phyloP scores from a whole-genome alignment of 768 basidiomycete genomes.

The Fistulinella prunicolor region DNA sequence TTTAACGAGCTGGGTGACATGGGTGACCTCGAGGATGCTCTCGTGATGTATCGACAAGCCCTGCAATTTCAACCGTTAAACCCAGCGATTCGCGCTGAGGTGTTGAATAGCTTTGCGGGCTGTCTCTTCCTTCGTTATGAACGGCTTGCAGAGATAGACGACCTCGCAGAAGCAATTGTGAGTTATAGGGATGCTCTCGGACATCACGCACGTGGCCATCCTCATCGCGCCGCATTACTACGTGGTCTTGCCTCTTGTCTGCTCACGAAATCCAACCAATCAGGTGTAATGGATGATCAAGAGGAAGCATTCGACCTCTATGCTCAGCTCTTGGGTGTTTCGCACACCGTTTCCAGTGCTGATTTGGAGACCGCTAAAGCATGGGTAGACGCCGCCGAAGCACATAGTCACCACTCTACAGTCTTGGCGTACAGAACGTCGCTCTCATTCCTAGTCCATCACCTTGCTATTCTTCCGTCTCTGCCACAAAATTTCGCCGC shows the following conservation, averaged over 20 bases:
- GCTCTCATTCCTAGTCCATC: constrained; percentile 4
- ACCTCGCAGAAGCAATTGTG: neutral
- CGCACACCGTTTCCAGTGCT: neutral
- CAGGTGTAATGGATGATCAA: neutral
- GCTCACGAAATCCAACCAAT: neutral
- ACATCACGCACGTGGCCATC: neutral
- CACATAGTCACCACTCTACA: constrained; percentile 1
- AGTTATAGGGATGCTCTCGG: neutral
- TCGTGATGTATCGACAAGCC: neutral
- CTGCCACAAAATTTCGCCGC: neutral
- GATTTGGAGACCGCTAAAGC: neutral
- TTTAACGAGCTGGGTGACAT: neutral
- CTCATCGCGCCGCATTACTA: neutral
- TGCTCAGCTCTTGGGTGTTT: neutral
- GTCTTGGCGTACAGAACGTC: constrained; percentile 11
- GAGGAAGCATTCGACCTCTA: neutral
- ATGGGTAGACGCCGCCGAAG: neutral
- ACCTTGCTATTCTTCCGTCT: constrained; percentile 1
- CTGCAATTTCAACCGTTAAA: neutral
- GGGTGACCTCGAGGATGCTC: neutral
- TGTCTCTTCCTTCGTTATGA: neutral
- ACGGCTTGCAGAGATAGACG: neutral
- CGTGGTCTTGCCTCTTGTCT: neutral
- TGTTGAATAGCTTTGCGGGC: neutral
- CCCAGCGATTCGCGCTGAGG: neutral